Percentiles rank a stretch among this genome's conserved stretches.
These are phyloP conservation scores for Amphicarpaea edgeworthii DNA, from an alignment of 306 rosid genomes.

Conservation along the genomic window DNA sequence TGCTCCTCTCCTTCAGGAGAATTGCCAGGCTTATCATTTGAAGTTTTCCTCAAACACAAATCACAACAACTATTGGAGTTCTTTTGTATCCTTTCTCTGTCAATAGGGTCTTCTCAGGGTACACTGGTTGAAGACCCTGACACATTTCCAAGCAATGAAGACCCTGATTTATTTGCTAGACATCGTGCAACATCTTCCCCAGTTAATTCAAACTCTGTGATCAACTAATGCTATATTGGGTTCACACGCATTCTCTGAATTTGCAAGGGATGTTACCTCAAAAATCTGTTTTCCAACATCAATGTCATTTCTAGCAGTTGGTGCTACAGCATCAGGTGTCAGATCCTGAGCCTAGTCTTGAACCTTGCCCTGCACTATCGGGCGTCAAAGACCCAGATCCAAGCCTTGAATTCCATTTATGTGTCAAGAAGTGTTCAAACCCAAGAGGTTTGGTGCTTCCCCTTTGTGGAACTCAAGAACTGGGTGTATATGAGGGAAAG, in stretches of 20 bases:
- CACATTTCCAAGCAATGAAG: constrained; percentile 46
- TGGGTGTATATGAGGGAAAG: constrained; percentile 75
- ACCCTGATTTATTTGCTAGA: constrained; percentile 66
- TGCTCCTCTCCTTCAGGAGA: constrained; percentile 57
- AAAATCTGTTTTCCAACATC: constrained; percentile 56
- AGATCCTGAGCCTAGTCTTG: constrained; percentile 75
- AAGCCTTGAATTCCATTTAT: constrained; percentile 72
- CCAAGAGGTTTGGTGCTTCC: constrained; percentile 67
- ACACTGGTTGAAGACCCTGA: constrained; percentile 54
- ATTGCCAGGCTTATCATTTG: constrained; percentile 46
- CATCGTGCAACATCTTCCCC: constrained; percentile 81
- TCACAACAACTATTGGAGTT: constrained; percentile 39
- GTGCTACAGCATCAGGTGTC: constrained; percentile 66
- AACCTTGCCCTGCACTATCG: constrained; percentile 67
- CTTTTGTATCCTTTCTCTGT: constrained; percentile 44
- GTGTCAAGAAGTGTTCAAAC: constrained; percentile 68
- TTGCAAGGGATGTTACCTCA: constrained; percentile 59
- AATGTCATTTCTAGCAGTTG: constrained; percentile 46
- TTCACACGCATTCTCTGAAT: constrained; percentile 60
- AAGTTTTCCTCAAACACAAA: constrained; percentile 47
- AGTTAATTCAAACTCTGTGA: constrained; percentile 88
- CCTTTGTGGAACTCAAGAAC: constrained; percentile 65
- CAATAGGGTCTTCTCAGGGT: constrained; percentile 36
- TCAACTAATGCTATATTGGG: constrained; percentile 53
- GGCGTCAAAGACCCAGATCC: constrained; percentile 85